Evolutionary conservation across 768 basidiomycete species (phyloP).

Genomic region (Suillus plorans): DNA sequence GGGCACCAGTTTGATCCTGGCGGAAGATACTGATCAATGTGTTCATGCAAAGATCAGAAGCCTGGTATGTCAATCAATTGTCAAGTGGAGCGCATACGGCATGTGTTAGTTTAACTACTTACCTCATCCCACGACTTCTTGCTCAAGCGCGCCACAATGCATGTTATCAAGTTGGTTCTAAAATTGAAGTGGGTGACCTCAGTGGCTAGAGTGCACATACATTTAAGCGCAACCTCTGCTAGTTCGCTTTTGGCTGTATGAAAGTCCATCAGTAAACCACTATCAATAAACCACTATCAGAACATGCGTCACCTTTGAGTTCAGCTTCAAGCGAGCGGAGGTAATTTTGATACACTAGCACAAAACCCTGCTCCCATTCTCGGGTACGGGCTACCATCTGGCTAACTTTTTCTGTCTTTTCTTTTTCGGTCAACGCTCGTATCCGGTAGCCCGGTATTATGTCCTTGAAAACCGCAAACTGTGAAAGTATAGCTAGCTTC

Average conservation of each 20-base stretch:
- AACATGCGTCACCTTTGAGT: slow-evolving; percentile 60
- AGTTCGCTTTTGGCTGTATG: slow-evolving; percentile 61
- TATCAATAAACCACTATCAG: slow-evolving; percentile 5
- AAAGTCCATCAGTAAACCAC: slow-evolving; percentile 11
- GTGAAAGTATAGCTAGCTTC: slow-evolving; percentile 84
- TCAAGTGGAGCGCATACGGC: slow-evolving; percentile 13
- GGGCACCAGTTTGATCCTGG: slow-evolving; percentile 73
- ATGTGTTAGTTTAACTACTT: slow-evolving; percentile 25
- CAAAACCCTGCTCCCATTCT: slow-evolving; percentile 95
- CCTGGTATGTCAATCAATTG: slow-evolving; percentile 41
- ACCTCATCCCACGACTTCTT: slow-evolving; percentile 89
- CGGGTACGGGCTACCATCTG: slow-evolving; percentile 88
- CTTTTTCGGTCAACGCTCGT: slow-evolving; percentile 84
- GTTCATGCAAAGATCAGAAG: slow-evolving; percentile 81
- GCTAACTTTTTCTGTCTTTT: slow-evolving; percentile 90
- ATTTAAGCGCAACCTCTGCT: slow-evolving; percentile 69
- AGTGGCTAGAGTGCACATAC: slow-evolving; percentile 82
- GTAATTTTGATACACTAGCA: slow-evolving; percentile 85
- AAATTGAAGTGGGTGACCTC: slow-evolving; percentile 97
- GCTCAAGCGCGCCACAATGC: slow-evolving; percentile 79
- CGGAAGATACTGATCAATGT: slow-evolving; percentile 82
- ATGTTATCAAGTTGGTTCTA: slow-evolving; percentile 86
- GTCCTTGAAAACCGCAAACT: slow-evolving; percentile 94
- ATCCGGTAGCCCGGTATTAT: slow-evolving; percentile 96
- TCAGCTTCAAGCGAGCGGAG: slow-evolving; percentile 83